These are phyloP conservation scores for Rhytidhysteron rufulum DNA, from an alignment of 2,329 filamentous ascomycete genomes.

Conservation along the genomic window DNA sequence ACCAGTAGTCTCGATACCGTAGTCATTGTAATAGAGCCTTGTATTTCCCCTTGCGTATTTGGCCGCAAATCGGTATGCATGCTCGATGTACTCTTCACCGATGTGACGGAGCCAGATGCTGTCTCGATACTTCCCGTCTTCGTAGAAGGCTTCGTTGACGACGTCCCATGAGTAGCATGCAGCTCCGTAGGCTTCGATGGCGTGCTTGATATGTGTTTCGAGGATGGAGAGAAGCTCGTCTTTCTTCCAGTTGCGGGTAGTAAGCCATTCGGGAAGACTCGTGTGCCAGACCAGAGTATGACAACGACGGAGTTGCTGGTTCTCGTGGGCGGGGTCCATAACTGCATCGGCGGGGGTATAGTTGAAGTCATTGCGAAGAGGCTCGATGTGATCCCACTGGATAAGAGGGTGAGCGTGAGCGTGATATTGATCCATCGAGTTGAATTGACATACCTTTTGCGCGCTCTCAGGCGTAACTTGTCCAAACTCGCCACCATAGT, in stretches of 20 bases:
- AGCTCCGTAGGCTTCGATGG: slow-evolving; percentile 56
- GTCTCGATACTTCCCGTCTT: slow-evolving; percentile 52
- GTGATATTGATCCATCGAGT: not conserved
- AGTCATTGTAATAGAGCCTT: slow-evolving; percentile 63
- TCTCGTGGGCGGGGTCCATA: slow-evolving; percentile 36
- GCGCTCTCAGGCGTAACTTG: slow-evolving; percentile 63
- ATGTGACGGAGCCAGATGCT: slow-evolving; percentile 55
- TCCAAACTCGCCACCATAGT: slow-evolving; percentile 57
- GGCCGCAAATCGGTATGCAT: slow-evolving; percentile 54
- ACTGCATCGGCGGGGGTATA: slow-evolving; percentile 55
- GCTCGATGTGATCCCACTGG: slow-evolving; percentile 61
- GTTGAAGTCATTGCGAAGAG: slow-evolving; percentile 53
- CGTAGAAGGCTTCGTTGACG: slow-evolving; percentile 60
- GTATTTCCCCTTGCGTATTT: slow-evolving; percentile 52
- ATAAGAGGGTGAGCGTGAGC: slow-evolving; percentile 13
- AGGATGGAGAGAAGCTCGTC: slow-evolving; percentile 54
- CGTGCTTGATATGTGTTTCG: slow-evolving; percentile 58
- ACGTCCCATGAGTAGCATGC: slow-evolving; percentile 64
- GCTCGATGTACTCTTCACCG: slow-evolving; percentile 54
- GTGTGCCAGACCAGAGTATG: slow-evolving; percentile 58
- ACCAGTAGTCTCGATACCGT: slow-evolving; percentile 57
- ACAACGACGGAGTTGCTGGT: slow-evolving; percentile 54
- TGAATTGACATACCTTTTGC: slow-evolving; percentile 43
- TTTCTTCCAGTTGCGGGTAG: slow-evolving; percentile 53
- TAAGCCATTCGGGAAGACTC: slow-evolving; percentile 54